Base-by-base conservation (phyloP, 148 eudicot genomes). In the Chenopodium album region DNA sequence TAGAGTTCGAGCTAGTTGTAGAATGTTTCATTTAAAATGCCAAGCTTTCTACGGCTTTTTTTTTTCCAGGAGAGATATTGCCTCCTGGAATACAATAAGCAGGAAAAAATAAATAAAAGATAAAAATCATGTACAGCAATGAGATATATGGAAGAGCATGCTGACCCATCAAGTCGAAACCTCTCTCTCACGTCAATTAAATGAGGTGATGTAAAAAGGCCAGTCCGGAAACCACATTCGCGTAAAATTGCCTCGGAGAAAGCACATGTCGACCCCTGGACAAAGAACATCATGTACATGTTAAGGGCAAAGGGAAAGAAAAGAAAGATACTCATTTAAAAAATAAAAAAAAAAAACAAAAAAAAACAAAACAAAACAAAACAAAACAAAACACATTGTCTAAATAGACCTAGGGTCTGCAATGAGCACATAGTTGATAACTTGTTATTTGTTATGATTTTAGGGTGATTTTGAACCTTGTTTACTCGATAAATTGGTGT, bases 191-290 rank as follows among this genome's bases (percentile, higher is more conserved):
- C 94, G 80, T 94, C 98, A 68, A 91, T 94, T 69, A 94, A 85
- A 88, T 94, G 98, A 64, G 98, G 98, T n/a, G 98, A 94, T 32
- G 93, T 94, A 84, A 94, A 94, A 75, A 94, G 92, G 81, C 98
- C 98, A 85, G 98, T 94, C 77, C 82, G 90, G 22, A 92, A 91
- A 79, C 98, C 98, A 89, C 94, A 87, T 79, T 94, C 93, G 62
- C 93, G 91, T 83, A 94, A 80, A 81, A 94, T 90, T 83, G 98
- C 97, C 87, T 94, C 98, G 78, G 90, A 88, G 83, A 94, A 92
- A 75, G 97, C 85, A 82, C 98, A 94, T 60, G 98, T 92, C 63
- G 98, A 94, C 62, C 98, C 98, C 98, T 94, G 91, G 56, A 86
- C 76, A 63, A 75, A 34, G 54, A 87, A 87, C 32, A 69, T 16